These are phyloP conservation scores for Astrothelium subdiscretum DNA, from an alignment of 495 filamentous ascomycete genomes.

Conservation along the genomic window DNA sequence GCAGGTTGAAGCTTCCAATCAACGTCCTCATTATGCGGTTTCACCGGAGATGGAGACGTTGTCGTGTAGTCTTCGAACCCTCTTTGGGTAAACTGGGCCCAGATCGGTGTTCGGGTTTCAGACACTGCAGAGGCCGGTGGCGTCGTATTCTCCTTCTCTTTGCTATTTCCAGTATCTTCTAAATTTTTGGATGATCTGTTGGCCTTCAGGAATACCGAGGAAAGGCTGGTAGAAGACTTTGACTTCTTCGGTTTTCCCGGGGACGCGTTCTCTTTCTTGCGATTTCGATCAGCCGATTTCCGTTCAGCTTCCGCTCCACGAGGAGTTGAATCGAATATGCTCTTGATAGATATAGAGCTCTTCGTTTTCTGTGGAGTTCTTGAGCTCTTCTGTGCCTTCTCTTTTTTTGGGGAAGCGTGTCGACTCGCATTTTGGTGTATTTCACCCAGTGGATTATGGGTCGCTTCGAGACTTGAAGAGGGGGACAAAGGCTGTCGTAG, in stretches of 20 bases:
- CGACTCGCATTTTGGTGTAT: background rate
- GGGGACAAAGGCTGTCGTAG: background rate
- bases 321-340: background rate
- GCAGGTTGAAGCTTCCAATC: background rate
- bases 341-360: background rate
- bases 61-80: constrained; percentile 31
- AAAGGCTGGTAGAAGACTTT: constrained; percentile 72
- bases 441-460: background rate
- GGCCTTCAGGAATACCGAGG: constrained; percentile 48
- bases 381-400: background rate
- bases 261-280: constrained; percentile 32
- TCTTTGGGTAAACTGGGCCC: constrained; percentile 50
- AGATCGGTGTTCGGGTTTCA: constrained; percentile 57
- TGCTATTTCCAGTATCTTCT: constrained; percentile 30
- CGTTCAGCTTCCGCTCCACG: background rate
- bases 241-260: constrained; percentile 61
- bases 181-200: constrained; percentile 46
- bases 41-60: constrained; percentile 6
- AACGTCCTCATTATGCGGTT: background rate
- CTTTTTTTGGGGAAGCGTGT: background rate
- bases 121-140: constrained; percentile 42
- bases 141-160: constrained; percentile 70
- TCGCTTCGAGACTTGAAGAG: background rate
- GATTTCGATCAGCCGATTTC: constrained; percentile 27
- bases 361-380: background rate